A percentile compares a stretch with the other conserved stretches of the same genome.
These are phyloP conservation scores for Closterium sp. DNA, from an alignment of 139 green algal genomes.

Conservation along the genomic window DNA sequence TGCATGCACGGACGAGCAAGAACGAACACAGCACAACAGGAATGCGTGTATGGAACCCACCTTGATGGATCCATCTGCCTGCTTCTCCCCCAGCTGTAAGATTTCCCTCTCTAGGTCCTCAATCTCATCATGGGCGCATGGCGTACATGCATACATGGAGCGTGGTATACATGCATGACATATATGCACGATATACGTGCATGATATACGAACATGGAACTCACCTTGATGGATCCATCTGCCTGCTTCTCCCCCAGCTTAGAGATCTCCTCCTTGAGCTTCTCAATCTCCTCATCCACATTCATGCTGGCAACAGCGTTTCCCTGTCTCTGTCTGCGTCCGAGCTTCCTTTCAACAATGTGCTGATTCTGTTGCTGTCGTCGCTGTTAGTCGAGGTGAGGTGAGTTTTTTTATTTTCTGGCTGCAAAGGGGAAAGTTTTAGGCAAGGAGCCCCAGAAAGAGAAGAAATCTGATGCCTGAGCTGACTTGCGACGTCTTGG, in stretches of 20 bases:
- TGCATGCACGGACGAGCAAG: no score
- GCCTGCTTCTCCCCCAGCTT: slow-evolving; percentile 21
- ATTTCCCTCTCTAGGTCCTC: slow-evolving; percentile 34
- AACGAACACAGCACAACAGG: no score
- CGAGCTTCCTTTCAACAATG: neutral
- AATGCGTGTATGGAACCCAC: neutral
- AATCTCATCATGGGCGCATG: slow-evolving; percentile 42
- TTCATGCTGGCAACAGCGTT: no score
- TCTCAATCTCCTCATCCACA: slow-evolving; percentile 38
- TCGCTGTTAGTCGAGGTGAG: no score
- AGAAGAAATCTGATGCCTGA: no score
- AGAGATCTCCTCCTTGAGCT: slow-evolving; percentile 35
- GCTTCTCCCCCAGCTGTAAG: slow-evolving; percentile 15
- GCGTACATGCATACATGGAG: no score
- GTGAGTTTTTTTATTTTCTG: no score
- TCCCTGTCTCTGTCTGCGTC: neutral
- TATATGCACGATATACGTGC: no score
- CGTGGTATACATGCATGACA: no score
- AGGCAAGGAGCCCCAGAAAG: no score
- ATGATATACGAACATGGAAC: neutral
- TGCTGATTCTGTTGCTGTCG: neutral
- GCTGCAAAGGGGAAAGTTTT: no score
- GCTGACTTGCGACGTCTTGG: no score
- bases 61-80: slow-evolving; percentile 30
- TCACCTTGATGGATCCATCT: slow-evolving; percentile 31